A percentile compares a stretch with the other conserved stretches of the same genome.
phyloP scores from a whole-genome alignment of 257 asterid species.

The Plantago ovata region DNA sequence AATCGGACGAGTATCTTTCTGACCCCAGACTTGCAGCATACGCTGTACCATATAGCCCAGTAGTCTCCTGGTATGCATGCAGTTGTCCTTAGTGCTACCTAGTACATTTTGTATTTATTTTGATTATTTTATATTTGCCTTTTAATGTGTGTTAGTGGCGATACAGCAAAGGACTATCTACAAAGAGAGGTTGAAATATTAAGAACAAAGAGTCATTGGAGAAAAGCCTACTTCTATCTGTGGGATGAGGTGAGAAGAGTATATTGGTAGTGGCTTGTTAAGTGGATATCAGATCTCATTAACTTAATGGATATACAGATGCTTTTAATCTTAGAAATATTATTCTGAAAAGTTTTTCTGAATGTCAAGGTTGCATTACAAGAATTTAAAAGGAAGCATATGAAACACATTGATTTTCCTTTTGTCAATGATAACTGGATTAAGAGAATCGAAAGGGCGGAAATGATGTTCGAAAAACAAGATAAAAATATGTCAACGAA shows the following conservation, averaged over 20 bases:
- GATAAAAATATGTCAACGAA: no score
- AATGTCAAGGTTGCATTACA: no score
- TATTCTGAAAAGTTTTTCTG: no score
- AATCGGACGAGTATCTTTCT: constrained; percentile 88
- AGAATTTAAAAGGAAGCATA: no score
- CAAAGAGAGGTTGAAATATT: constrained; percentile 84
- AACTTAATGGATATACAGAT: no score
- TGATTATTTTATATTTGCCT: constrained; percentile 35
- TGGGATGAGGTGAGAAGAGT: constrained; percentile 94
- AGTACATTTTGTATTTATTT: constrained; percentile 21
- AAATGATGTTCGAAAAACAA: no score
- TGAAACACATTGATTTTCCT: not conserved
- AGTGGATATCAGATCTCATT: no score
- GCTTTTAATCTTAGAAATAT: no score
- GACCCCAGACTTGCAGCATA: constrained; percentile 98
- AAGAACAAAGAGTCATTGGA: constrained; percentile 80
- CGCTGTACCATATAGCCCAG: constrained; percentile 88
- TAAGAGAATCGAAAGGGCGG: constrained; percentile 8
- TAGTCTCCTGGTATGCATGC: constrained; percentile 54
- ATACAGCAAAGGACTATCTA: constrained; percentile 66
- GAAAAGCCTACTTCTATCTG: constrained; percentile 93
- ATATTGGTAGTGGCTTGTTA: constrained; percentile 13
- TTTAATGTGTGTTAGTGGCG: constrained; percentile 59
- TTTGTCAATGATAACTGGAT: constrained; percentile 9
- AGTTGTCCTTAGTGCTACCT: constrained; percentile 19